phyloP scores from a whole-genome alignment of 495 filamentous ascomycete species.

The Podospora didyma region DNA sequence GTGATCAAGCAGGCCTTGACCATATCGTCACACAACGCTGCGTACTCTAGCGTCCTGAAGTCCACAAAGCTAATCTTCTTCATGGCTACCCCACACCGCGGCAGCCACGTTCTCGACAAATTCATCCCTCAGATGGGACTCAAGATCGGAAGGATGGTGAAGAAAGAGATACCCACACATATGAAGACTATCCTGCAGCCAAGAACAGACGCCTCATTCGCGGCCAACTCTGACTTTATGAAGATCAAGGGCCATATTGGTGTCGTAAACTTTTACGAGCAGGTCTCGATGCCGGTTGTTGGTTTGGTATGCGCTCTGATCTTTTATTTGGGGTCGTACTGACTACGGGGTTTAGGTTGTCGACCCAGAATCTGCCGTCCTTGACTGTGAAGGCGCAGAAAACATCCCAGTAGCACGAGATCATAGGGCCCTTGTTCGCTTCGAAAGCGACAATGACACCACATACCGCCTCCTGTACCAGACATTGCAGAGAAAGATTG shows the following conservation, averaged over 20 bases:
- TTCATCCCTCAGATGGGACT: too few relatives aligned
- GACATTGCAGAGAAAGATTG: constrained; percentile 6
- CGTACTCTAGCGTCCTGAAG: not conserved
- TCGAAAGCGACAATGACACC: constrained; percentile 5
- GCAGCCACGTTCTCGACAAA: too few relatives aligned
- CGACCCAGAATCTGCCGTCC: constrained; percentile 7
- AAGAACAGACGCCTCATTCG: constrained; percentile 7
- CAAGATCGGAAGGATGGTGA: too few relatives aligned
- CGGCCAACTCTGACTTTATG: constrained; percentile 9
- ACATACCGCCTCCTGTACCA: constrained; percentile 6
- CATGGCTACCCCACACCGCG: not conserved
- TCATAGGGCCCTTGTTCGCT: constrained; percentile 8
- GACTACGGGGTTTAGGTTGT: constrained; percentile 12
- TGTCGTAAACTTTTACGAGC: constrained; percentile 13
- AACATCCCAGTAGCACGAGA: constrained; percentile 8
- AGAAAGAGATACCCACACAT: too few relatives aligned
- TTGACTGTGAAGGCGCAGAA: constrained; percentile 8
- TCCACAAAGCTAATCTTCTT: constrained; percentile 9
- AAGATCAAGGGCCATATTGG: constrained; percentile 4
- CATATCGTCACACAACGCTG: not conserved
- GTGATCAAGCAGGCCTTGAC: too few relatives aligned
- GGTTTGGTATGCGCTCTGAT: not conserved
- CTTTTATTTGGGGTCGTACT: too few relatives aligned
- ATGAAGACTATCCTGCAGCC: not conserved
- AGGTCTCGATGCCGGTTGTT: not conserved